Evolutionary conservation across 768 basidiomycete species (phyloP).

Genomic region (Lactarius psammicola): DNA sequence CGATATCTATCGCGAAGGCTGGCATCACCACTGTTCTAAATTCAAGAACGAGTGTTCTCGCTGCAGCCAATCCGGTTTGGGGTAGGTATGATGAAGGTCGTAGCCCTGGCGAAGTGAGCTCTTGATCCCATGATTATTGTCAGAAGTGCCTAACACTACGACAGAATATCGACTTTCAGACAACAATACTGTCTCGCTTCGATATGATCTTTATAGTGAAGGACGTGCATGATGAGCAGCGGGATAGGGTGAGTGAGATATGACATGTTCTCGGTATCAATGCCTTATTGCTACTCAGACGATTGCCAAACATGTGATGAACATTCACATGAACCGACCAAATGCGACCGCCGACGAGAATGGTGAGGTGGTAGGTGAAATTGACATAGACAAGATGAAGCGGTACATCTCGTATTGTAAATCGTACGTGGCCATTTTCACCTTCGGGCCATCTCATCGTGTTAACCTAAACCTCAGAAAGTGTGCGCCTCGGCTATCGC

Average conservation of each 20-base stretch:
- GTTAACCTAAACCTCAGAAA: slow-evolving; percentile 51
- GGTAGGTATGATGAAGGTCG: slow-evolving; percentile 96
- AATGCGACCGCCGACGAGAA: slow-evolving; percentile 60
- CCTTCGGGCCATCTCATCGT: background rate
- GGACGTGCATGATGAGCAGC: slow-evolving; percentile 93
- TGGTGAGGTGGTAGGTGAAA: slow-evolving; percentile 76
- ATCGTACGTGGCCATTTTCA: slow-evolving; percentile 48
- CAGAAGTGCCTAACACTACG: background rate
- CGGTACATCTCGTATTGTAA: slow-evolving; percentile 96
- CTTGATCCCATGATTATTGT: background rate
- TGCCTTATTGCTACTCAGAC: slow-evolving; percentile 49
- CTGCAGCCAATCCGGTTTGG: slow-evolving; percentile 97
- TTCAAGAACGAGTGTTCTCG: slow-evolving; percentile 91
- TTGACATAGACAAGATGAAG: slow-evolving; percentile 98
- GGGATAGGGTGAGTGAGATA: slow-evolving; percentile 68
- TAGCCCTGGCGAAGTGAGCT: slow-evolving; percentile 83
- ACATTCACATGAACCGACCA: slow-evolving; percentile 94
- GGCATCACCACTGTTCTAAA: slow-evolving; percentile 98
- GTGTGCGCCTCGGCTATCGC: slow-evolving; percentile 91
- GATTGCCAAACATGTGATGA: slow-evolving; percentile 97
- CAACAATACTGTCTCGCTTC: slow-evolving; percentile 96
- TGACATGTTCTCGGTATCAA: background rate
- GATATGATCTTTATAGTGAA: slow-evolving; percentile 99
- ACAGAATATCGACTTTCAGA: slow-evolving; percentile 95
- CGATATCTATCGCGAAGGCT: slow-evolving; percentile 98